These are phyloP conservation scores for Mycena rebaudengoi DNA, from an alignment of 768 basidiomycete species.

Conservation along the genomic window DNA sequence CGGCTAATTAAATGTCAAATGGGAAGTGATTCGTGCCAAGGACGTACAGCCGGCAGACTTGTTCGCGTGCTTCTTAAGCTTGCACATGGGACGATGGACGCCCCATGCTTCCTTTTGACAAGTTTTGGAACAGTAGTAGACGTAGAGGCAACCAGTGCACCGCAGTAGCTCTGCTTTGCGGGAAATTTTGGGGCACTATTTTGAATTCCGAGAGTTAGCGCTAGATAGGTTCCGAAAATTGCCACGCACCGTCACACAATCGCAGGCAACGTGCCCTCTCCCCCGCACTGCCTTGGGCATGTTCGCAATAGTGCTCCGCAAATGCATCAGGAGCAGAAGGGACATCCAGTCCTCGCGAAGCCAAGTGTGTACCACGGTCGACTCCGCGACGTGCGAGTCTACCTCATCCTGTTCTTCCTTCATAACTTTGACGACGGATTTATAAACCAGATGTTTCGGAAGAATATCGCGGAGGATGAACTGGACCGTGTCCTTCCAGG, in stretches of 20 bases:
- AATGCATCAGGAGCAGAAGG: neutral
- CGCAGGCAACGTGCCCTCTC: neutral
- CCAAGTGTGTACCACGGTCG: neutral
- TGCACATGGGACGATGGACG: slow-evolving; percentile 9
- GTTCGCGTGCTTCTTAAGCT: slow-evolving; percentile 3
- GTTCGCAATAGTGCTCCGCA: slow-evolving; percentile 6
- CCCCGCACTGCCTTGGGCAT: neutral
- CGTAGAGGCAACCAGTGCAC: slow-evolving; percentile 5
- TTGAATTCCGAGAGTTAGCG: neutral
- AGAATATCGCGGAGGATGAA: slow-evolving; percentile 1
- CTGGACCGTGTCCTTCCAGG: neutral
- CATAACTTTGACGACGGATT: slow-evolving; percentile 11
- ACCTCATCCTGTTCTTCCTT: slow-evolving; percentile 6
- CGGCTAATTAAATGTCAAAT: too few relatives aligned
- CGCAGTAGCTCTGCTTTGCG: slow-evolving; percentile 1
- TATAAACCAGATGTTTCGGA: slow-evolving; percentile 11
- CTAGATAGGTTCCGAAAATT: neutral
- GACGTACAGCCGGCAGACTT: neutral
- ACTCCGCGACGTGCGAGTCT: neutral
- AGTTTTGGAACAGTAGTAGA: slow-evolving; percentile 13
- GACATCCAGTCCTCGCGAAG: slow-evolving; percentile 13
- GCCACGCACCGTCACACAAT: neutral
- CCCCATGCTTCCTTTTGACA: slow-evolving; percentile 16
- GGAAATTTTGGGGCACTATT: slow-evolving; percentile 4
- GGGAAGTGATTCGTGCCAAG: too few relatives aligned